phyloP scores from a whole-genome alignment of 2,329 filamentous ascomycete genomes.

The Arachnomyces sp. region DNA sequence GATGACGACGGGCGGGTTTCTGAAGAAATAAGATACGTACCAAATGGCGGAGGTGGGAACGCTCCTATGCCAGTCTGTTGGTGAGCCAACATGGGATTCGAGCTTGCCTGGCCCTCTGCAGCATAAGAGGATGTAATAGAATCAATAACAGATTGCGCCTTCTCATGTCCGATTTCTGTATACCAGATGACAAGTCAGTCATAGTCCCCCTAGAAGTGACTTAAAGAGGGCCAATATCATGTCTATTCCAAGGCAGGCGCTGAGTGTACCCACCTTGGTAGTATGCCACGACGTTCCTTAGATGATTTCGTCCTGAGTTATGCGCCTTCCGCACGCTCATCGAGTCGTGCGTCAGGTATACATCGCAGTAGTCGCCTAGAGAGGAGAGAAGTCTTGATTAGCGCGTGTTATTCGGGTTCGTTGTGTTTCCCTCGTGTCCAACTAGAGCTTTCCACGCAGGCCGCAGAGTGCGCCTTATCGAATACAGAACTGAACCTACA shows the following conservation, averaged over 20 bases:
- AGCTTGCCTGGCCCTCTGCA: conserved; percentile 78
- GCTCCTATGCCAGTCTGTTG: conserved; percentile 46
- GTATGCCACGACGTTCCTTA: conserved; percentile 96
- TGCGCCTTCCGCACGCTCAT: conserved; percentile 99
- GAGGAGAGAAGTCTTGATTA: conserved; percentile 15
- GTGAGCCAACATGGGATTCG: conserved; percentile 66
- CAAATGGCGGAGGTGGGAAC: conserved; percentile 45
- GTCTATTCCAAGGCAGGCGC: not conserved
- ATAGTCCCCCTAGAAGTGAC: conserved; percentile 4
- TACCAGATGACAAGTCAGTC: too few relatives aligned
- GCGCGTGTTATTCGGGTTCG: conserved; percentile 5
- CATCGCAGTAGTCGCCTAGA: conserved; percentile 91
- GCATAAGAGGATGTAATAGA: conserved; percentile 94
- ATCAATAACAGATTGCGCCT: conserved; percentile 96
- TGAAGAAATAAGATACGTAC: conserved; percentile 29
- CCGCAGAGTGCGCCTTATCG: conserved; percentile 2
- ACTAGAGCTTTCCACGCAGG: conserved; percentile 8
- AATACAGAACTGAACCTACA: conserved; percentile 42
- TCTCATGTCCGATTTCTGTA: conserved; percentile 91
- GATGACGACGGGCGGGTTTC: conserved; percentile 1
- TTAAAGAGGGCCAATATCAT: not conserved
- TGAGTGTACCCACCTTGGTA: conserved; percentile 65
- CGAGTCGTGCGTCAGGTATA: conserved; percentile 98
- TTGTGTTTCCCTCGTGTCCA: conserved; percentile 3
- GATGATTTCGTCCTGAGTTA: conserved; percentile 90